Base-by-base conservation (phyloP, 2,329 filamentous ascomycete genomes). In the Clonostachys rosea region DNA sequence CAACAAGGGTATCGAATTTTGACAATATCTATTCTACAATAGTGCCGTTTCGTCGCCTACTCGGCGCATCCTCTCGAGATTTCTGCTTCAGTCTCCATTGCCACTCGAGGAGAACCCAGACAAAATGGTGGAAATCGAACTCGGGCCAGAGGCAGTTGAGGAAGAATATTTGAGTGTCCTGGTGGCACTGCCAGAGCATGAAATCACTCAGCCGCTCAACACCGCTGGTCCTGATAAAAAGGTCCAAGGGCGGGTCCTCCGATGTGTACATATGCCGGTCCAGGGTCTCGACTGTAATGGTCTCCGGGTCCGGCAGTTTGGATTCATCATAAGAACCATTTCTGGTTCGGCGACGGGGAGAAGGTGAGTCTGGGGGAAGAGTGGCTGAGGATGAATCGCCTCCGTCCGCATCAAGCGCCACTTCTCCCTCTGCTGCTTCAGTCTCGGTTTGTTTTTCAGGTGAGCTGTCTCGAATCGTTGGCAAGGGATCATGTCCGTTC, bases 111-210 rank as follows among this genome's bases (percentile, higher is more conserved):
- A 99, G 70, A 18, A 99, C 91, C 9, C 92, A 94, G 16, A 99
- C 67, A 66, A 97, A 96, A 49, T 91, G 81, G 84, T 91, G 92
- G 5, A 99, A 76, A 62, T 95, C 91, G 58, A 99, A 96, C 52
- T 96, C 90, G 3, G 94, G 94, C 94, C 94, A 99, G 52, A 96
- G 75, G 54, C 89, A 94, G 58, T 95, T 81, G 48, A 96, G 70
- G 63, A 97, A 99, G 50, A 95, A 89, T 53, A 99, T 87, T 50
- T 95, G 87, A 0, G 94, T 96, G 53, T 92, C 78, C 61, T 96
- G 83, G 61, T 97, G 91, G 58, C 89, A 94, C 68, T 99, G 94
- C 94, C 94, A 99, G 34, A 99, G 83, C 91, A 99, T 94, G 59
- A 97, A 99, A 64, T 99, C 94, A 61, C 91, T 96, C 49, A 99